Evolutionary conservation across 1,139 yeast species (phyloP).

Genomic region (Kurtzmaniella quercitrusa): DNA sequence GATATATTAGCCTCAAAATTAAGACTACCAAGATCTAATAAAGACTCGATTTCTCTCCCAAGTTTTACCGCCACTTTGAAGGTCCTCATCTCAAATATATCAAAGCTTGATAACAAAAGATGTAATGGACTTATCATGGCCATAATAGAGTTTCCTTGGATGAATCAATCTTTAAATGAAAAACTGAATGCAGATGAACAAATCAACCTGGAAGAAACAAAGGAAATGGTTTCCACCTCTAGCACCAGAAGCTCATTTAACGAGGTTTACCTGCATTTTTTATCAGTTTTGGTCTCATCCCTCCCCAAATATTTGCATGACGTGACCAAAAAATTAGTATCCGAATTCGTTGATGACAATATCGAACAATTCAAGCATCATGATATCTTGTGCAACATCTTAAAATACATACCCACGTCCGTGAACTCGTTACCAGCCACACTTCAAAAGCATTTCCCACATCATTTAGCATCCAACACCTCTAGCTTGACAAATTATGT

Average conservation of each 20-base stretch:
- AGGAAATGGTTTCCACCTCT: neutral
- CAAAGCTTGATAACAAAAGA: slow-evolving; percentile 35
- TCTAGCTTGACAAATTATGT: slow-evolving; percentile 59
- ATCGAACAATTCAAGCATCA: slow-evolving; percentile 48
- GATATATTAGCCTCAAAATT: slow-evolving; percentile 37
- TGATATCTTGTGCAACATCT: slow-evolving; percentile 55
- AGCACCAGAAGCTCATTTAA: slow-evolving; percentile 25
- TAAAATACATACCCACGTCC: slow-evolving; percentile 78
- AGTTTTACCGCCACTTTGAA: slow-evolving; percentile 35
- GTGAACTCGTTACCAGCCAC: slow-evolving; percentile 59
- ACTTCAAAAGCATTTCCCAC: slow-evolving; percentile 67
- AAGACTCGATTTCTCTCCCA: slow-evolving; percentile 32
- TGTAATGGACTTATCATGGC: slow-evolving; percentile 32
- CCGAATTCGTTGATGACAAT: slow-evolving; percentile 42
- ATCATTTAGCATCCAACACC: slow-evolving; percentile 60
- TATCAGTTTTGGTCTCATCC: slow-evolving; percentile 76
- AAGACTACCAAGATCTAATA: slow-evolving; percentile 26
- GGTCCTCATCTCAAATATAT: slow-evolving; percentile 31
- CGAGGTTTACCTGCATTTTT: slow-evolving; percentile 60
- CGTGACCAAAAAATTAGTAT: slow-evolving; percentile 62
- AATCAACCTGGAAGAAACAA: slow-evolving; percentile 16
- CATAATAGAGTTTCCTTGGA: slow-evolving; percentile 53
- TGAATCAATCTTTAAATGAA: slow-evolving; percentile 15
- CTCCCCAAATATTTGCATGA: slow-evolving; percentile 87
- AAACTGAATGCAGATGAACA: neutral